Conservation (phyloP, 2,329 filamentous ascomycete species). For the Xylariaceae sp. region DNA sequence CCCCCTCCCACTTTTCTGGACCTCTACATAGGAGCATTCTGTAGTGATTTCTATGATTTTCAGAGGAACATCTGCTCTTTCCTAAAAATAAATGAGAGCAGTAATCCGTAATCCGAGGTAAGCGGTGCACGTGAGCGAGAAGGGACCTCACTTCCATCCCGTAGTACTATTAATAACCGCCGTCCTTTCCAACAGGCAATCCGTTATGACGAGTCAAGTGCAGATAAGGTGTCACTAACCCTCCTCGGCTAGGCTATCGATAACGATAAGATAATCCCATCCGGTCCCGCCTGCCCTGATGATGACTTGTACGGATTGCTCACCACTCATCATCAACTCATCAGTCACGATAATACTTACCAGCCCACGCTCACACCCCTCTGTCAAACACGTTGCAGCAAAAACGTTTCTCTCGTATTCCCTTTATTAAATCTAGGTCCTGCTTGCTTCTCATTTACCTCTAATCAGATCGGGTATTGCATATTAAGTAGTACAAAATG, state of each 20-base stretch:
- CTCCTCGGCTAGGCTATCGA: background rate
- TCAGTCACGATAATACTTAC: too few species aligned
- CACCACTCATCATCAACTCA: too few species aligned
- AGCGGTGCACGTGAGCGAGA: background rate
- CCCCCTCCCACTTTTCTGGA: too few species aligned
- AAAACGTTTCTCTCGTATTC: too few species aligned
- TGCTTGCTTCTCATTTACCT: background rate
- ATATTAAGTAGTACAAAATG: constrained; percentile 8
- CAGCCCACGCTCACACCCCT: too few species aligned
- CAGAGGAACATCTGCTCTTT: background rate
- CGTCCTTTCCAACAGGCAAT: background rate
- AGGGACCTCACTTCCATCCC: background rate
- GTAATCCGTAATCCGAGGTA: background rate
- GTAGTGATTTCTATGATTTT: background rate
- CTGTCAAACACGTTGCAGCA: too few species aligned
- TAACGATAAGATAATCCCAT: background rate
- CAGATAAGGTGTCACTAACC: background rate
- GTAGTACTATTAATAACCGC: background rate
- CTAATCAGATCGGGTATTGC: background rate
- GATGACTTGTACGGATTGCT: too few species aligned
- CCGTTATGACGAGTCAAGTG: background rate
- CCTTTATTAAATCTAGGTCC: background rate
- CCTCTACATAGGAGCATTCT: too few species aligned
- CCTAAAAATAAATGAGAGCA: background rate
- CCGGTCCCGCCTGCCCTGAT: background rate